Base-by-base conservation (phyloP, 306 rosid species). In the Comarum palustre region DNA sequence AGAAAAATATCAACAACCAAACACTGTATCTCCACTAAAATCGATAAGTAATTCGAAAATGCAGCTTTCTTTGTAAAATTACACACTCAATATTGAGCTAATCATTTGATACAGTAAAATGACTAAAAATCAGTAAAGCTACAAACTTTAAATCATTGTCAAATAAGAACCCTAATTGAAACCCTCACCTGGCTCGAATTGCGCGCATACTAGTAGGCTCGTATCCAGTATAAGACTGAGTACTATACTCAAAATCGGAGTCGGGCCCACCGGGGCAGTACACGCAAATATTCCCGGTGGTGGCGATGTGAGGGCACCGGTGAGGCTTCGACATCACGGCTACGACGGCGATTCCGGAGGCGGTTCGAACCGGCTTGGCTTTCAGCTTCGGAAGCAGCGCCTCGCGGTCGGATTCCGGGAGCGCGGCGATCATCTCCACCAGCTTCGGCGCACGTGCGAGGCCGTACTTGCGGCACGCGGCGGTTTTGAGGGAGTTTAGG, bases 131-230 rank as follows among this genome's bases (percentile, higher is more conserved):
- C 11, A 47, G 19, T 32, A 39, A 32, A 32, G 13, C 43, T 8
- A 50, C 12, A 48, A n/a, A 4, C 38, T 31, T 69, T 50, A 1
- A 70, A 70, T 64, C 31, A 29, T 29, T 29, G 31, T 29, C 34
- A 24, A 3, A 9, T 4, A 4, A 52, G 22, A 58, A 13, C 65
- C 65, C 39, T 14, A 59, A 29, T 11, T 29, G 65, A 59, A 59
- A 59, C 65, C 1, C 38, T 61, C 9, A 89, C 99, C 99, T 86
- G 6, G 99, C 99, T 50, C 99, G 88, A 87, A 94, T 94, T 13
- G 99, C 99, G 7, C 99, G 90, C 99, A 94, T 94, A 20, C 99
- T 94, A 9, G 96, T 94, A 2, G 99, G 99, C 88, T 94, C 96
- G 57, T 94, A 94, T n/a, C 96, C 97, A 45, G 99, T 94, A 39